These are phyloP conservation scores for Nemania sp. DNA, from an alignment of 2,329 filamentous ascomycete genomes.

Conservation along the genomic window DNA sequence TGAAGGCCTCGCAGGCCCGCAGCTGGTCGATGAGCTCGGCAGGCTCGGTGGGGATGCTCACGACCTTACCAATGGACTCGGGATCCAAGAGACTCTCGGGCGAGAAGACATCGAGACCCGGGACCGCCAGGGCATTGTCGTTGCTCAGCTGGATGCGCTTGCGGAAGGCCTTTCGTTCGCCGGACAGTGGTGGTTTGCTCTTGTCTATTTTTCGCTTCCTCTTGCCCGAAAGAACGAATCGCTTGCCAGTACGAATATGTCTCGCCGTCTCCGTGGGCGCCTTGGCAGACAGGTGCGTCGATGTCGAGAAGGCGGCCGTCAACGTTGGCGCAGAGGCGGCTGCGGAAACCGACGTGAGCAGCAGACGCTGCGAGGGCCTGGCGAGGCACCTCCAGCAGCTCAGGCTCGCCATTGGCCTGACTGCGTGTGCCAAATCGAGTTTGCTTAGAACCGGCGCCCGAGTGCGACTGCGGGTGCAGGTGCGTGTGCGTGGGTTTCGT, in stretches of 20 bases:
- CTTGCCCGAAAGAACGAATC: slow-evolving; percentile 45
- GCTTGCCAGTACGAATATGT: slow-evolving; percentile 45
- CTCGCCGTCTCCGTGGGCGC: slow-evolving; percentile 3
- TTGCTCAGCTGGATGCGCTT: slow-evolving; percentile 93
- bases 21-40: slow-evolving; percentile 76
- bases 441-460: not conserved
- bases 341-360: slow-evolving; percentile 30
- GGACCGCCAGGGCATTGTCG: slow-evolving; percentile 83
- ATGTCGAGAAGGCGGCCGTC: slow-evolving; percentile 39
- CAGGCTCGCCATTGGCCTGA: slow-evolving; percentile 56
- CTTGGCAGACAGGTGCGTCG: slow-evolving; percentile 26
- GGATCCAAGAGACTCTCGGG: slow-evolving; percentile 58
- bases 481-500: not conserved
- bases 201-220: slow-evolving; percentile 58
- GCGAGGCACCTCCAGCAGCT: slow-evolving; percentile 64
- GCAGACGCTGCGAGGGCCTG: slow-evolving; percentile 45
- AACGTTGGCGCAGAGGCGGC: slow-evolving; percentile 39
- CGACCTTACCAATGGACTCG: slow-evolving; percentile 66
- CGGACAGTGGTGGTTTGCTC: slow-evolving; percentile 65
- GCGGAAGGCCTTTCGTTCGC: slow-evolving; percentile 84
- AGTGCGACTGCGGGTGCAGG: not conserved
- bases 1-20: slow-evolving; percentile 86
- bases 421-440: not conserved
- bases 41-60: slow-evolving; percentile 68
- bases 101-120: slow-evolving; percentile 66